These are phyloP conservation scores for Acrodontium crateriforme DNA, from an alignment of 2,329 filamentous ascomycete species.

Conservation along the genomic window DNA sequence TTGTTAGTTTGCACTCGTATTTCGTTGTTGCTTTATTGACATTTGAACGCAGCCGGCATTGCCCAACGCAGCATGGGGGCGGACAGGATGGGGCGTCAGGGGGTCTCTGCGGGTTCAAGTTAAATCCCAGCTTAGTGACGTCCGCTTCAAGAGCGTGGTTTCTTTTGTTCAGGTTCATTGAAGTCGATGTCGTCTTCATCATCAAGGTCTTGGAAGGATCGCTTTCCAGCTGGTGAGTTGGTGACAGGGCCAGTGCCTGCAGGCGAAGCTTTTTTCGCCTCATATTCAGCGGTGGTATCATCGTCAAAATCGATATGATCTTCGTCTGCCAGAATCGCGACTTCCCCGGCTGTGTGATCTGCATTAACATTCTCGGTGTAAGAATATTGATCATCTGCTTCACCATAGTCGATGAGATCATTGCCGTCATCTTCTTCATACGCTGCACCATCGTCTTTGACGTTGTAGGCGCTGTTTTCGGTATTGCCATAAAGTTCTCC, in stretches of 20 bases:
- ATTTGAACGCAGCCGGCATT: too few species aligned
- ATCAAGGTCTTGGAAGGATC: conserved; percentile 17
- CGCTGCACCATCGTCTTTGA: conserved; percentile 1
- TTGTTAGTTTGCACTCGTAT: too few species aligned
- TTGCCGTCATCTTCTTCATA: conserved; percentile 2
- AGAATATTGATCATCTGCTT: conserved; percentile 5
- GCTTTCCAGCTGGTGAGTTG: conserved; percentile 18
- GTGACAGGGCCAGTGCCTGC: conserved; percentile 1
- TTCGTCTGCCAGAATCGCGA: too few species aligned
- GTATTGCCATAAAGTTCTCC: too few species aligned
- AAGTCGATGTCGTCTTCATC: conserved; percentile 11
- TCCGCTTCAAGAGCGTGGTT: not conserved
- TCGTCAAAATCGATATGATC: conserved; percentile 19
- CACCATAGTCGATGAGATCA: conserved; percentile 1
- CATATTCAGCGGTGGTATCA: conserved; percentile 10
- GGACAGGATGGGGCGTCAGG: too few species aligned
- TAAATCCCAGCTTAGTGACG: not conserved
- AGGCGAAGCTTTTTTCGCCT: conserved; percentile 7
- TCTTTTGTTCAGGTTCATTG: conserved; percentile 14
- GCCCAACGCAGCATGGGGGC: too few species aligned
- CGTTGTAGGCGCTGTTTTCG: conserved; percentile 1
- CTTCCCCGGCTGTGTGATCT: conserved; percentile 9
- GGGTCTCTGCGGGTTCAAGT: too few species aligned
- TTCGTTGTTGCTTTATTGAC: too few species aligned
- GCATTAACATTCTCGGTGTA: conserved; percentile 10